Conservation (phyloP, 495 filamentous ascomycete genomes). For the Neurospora sp. region DNA sequence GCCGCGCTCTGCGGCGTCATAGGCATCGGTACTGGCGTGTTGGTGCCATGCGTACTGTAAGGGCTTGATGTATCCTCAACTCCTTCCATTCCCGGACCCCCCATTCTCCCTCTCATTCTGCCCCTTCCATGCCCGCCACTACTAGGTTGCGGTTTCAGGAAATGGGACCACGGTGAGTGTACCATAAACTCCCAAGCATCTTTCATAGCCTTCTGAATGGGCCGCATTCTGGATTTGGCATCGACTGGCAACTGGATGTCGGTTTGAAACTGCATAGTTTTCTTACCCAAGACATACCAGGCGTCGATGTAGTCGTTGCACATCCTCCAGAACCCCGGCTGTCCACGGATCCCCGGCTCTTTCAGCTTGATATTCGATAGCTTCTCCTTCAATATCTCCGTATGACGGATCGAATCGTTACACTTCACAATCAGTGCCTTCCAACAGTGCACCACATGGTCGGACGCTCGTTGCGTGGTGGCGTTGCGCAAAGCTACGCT, state of each 20-base stretch:
- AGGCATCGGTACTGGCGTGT: conserved; percentile 30
- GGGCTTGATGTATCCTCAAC: conserved; percentile 16
- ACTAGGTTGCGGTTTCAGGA: conserved; percentile 16
- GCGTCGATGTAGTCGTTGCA: conserved; percentile 68
- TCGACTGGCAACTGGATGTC: conserved; percentile 54
- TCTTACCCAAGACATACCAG: conserved; percentile 62
- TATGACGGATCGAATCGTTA: conserved; percentile 51
- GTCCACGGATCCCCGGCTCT: conserved; percentile 66
- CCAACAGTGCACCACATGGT: conserved; percentile 55
- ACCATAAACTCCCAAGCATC: conserved; percentile 66
- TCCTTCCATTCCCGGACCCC: background rate
- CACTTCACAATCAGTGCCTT: conserved; percentile 57
- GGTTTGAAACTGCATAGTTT: conserved; percentile 55
- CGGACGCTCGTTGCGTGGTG: conserved; percentile 28
- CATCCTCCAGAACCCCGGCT: conserved; percentile 71
- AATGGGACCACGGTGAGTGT: conserved; percentile 63
- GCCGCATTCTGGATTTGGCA: conserved; percentile 59
- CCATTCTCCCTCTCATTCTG: background rate
- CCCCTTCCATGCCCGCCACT: background rate
- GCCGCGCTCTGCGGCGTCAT: conserved; percentile 74
- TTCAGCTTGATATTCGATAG: conserved; percentile 75
- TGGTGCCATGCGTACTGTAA: conserved; percentile 21
- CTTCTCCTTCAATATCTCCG: conserved; percentile 55
- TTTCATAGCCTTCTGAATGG: conserved; percentile 64
- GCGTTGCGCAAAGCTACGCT: conserved; percentile 34